Evolutionary conservation across 495 filamentous ascomycete genomes (phyloP), one percentile per base, ranked within the genome.

Genomic region (Astrothelium macrocarpum): DNA sequence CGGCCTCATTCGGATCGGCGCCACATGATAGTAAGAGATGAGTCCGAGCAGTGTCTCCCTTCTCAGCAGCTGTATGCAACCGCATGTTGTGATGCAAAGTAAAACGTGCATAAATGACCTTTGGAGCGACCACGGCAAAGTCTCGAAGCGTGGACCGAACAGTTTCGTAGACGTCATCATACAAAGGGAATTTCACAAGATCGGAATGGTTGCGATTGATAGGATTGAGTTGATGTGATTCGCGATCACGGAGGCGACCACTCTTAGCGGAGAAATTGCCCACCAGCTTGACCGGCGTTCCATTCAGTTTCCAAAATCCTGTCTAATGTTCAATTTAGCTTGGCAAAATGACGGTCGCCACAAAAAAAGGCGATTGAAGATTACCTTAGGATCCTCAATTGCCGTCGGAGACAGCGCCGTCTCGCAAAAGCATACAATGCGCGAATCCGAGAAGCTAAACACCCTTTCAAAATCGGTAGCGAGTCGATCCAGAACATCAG

Each of bases 351-450:
- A 18, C 11, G 45, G 20, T 18, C 5, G 20, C 20, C 45, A 16
- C 5, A 20, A 5, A 18, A 18, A 49, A 10, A 1, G 9, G 20
- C 20, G 12, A 23, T 18, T 23, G 20, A 5, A 14, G 20, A 16
- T 49, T 49, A 49, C 45, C 20, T 16, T 18, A 20, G 45, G 45
- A 18, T 49, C 45, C 20, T 49, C 45, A 5, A 49, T 18, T 14
- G 65, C 63, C 1, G 66, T 71, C 2, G 69, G 63, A 1, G 70
- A 68, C 20, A 53, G 7, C 18, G 59, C 43, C 5, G 69, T 66
- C 43, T 71, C 68, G 58, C 59, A 68, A n/a, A 68, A 67, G 11
- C 31, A 65, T 5, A 68, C 32, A 18, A 71, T 66, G 1, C 26
- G 53, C 1, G 70, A 68, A 39, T 64, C 64, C 32, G 58, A 16